Base-by-base conservation (phyloP, 1,284 basidiomycete species). In the Pseudozyma thailandica region DNA sequence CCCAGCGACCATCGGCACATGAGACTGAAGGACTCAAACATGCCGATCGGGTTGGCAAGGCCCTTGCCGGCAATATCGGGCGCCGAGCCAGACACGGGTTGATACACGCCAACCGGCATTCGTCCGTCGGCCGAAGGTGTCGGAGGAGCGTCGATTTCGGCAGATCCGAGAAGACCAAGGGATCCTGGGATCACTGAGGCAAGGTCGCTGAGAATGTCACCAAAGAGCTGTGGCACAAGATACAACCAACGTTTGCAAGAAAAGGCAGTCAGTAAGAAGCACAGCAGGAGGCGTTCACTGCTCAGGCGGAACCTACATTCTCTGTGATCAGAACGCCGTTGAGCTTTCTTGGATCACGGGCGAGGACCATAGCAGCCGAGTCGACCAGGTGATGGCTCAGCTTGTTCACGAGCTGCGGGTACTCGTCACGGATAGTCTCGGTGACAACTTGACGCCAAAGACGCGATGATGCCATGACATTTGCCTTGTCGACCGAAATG, bases 401-500 rank as follows among this genome's bases (percentile, higher is more conserved):
- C 49, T 75, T 73, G 47, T 57, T 28, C 3, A 63, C 50, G 20
- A 78, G 58, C 25, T 63, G 60, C 2, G 55, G 59, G 30, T 65
- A 79, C 47, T 79, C 78, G 7, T 66, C 39, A 13, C 72, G 65
- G 21, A 79, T 61, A 12, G 78, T 79, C 45, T 79, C 78, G n/a
- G 68, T 74, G 47, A 78, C 76, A 20, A 79, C 77, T 83, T 90
- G 93, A 60, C 95, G 87, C 95, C 95, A 98, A 45, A 98, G 86
- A 43, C 95, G 87, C 38, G 92, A 94, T 77, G 90, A 92, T 27
- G 95, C 95, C 58, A 98, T 88, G 28, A 98, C 95, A 84, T 98
- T 98, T 58, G 95, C 95, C 85, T 98, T 98, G 87, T 98, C 95
- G 83, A 98, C 88, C 1, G 93, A 95, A 84, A 93, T 92, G 70